Conservation (phyloP, 2,329 filamentous ascomycete genomes). For the Thielaviopsis populi region DNA sequence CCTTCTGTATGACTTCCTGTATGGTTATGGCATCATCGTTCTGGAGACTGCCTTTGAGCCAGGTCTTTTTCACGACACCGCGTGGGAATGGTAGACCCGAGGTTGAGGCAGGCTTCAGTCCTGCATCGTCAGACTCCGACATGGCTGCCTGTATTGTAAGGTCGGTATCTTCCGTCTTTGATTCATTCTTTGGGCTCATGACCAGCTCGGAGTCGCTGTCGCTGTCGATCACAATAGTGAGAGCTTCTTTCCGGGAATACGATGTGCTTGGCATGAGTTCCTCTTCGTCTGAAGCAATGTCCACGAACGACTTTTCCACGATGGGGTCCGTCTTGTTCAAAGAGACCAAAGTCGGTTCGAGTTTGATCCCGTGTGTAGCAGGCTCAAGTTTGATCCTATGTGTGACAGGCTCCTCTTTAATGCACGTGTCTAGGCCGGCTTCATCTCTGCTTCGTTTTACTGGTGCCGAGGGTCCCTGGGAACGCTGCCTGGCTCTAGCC, state of each 20-base stretch:
- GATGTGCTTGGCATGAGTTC: neutral
- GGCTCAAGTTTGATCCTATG: neutral
- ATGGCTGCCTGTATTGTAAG: neutral
- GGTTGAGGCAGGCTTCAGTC: neutral
- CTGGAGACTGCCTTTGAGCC: slow-evolving; percentile 48
- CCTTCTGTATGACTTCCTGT: slow-evolving; percentile 67
- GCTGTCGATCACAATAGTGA: slow-evolving; percentile 4
- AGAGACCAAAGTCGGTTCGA: neutral
- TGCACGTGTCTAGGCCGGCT: neutral
- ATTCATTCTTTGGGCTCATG: neutral
- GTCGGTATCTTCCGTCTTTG: neutral
- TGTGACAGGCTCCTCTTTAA: neutral
- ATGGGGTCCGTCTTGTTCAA: neutral
- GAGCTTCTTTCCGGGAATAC: neutral
- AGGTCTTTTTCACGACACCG: slow-evolving; percentile 71
- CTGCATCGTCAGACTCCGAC: neutral
- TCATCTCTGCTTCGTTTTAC: slow-evolving; percentile 10
- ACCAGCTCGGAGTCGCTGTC: slow-evolving; percentile 9
- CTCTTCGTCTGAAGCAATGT: neutral
- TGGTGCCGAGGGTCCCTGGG: neutral
- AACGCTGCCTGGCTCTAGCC: slow-evolving; percentile 31
- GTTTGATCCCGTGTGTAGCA: neutral
- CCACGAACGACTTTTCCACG: neutral
- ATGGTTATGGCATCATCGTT: slow-evolving; percentile 63
- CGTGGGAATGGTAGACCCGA: slow-evolving; percentile 25